These are phyloP conservation scores for Solioccasus polychromus DNA, from an alignment of 768 basidiomycete species.

Conservation along the genomic window DNA sequence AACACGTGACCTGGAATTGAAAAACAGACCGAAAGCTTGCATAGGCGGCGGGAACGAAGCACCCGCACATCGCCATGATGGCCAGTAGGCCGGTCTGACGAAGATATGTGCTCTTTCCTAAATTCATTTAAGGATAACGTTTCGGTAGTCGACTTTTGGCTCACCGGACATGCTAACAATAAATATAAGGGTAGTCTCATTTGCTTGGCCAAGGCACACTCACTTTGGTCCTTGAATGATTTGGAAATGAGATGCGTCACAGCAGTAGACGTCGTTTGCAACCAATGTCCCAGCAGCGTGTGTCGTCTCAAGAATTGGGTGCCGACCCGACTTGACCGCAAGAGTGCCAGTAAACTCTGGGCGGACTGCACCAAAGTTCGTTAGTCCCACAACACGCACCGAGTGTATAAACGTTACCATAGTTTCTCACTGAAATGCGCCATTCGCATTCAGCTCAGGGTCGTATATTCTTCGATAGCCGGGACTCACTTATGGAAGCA, in stretches of 20 bases:
- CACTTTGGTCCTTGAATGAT: slow-evolving; percentile 91
- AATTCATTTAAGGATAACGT: neutral
- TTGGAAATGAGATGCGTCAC: slow-evolving; percentile 82
- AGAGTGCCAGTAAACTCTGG: slow-evolving; percentile 90
- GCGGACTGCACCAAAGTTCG: slow-evolving; percentile 50
- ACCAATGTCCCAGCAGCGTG: slow-evolving; percentile 69
- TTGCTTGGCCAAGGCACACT: too few species aligned
- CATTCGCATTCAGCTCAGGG: neutral
- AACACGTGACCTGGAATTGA: neutral
- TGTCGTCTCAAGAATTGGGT: slow-evolving; percentile 80
- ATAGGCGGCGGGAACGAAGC: slow-evolving; percentile 92
- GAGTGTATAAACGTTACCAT: slow-evolving; percentile 33
- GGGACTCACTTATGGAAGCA: slow-evolving; percentile 65
- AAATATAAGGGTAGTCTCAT: too few species aligned
- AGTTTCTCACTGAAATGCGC: slow-evolving; percentile 41
- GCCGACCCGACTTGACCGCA: slow-evolving; percentile 85
- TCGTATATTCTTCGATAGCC: neutral
- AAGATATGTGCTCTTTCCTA: slow-evolving; percentile 92
- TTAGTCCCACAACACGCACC: neutral
- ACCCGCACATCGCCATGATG: slow-evolving; percentile 87
- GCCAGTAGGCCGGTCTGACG: slow-evolving; percentile 81
- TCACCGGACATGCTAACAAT: slow-evolving; percentile 57
- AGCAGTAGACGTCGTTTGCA: slow-evolving; percentile 89
- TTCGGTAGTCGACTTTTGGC: neutral
- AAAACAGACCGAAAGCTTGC: slow-evolving; percentile 71